These are phyloP conservation scores for Nothophoma quercina DNA, from an alignment of 2,329 filamentous ascomycete species.

Conservation along the genomic window DNA sequence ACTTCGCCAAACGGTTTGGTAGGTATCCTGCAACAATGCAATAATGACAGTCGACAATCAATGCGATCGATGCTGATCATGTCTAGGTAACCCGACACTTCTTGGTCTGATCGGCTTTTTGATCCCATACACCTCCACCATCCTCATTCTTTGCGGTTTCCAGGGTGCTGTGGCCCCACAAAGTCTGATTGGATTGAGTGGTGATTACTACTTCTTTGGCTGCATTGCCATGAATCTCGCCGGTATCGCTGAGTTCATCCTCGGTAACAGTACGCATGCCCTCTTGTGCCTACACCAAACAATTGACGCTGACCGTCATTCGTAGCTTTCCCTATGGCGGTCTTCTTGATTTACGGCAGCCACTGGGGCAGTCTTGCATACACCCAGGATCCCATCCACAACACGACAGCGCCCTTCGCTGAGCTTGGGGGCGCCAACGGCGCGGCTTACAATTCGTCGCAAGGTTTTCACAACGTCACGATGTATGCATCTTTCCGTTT, in stretches of 20 bases:
- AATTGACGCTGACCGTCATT: background rate
- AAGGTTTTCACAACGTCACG: conserved; percentile 31
- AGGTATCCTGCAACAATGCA: background rate
- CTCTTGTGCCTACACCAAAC: too few relatives aligned
- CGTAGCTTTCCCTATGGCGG: conserved; percentile 33
- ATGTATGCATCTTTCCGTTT: too few relatives aligned
- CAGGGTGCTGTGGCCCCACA: conserved; percentile 28
- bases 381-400: conserved; percentile 26
- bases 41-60: too few relatives aligned
- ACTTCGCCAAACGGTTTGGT: conserved; percentile 31
- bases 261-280: conserved; percentile 35
- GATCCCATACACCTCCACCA: conserved; percentile 31
- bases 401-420: conserved; percentile 22
- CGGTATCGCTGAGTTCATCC: conserved; percentile 30
- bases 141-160: conserved; percentile 31
- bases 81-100: conserved; percentile 25
- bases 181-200: conserved; percentile 29
- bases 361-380: conserved; percentile 33
- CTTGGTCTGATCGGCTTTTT: conserved; percentile 30
- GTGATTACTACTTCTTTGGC: conserved; percentile 34
- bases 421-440: conserved; percentile 27
- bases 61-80: background rate
- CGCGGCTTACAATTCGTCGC: conserved; percentile 29
- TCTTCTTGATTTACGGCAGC: conserved; percentile 31
- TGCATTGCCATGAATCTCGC: conserved; percentile 30